Evolutionary conservation across 1,139 yeast genomes (phyloP), one percentile per base, ranked within the genome.

Genomic region (Nadsonia commutata): DNA sequence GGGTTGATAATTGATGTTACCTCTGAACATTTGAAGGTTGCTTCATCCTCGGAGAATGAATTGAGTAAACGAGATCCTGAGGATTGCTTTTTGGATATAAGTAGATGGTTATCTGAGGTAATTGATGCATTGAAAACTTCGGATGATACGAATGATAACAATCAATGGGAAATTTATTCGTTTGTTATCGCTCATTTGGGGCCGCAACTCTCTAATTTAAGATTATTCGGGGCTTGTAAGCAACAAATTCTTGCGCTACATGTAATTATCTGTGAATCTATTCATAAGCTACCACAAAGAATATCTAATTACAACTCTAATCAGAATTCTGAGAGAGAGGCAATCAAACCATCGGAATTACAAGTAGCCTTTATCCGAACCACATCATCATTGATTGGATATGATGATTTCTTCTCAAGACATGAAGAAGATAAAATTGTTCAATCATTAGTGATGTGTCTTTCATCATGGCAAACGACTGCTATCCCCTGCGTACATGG

Each of bases 381-480:
- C 2, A 62, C 83, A 46, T 77, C 90, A 0, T 70, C 85, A 1
- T 61, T 85, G 40, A 62, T 83, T 9, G 85, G 86, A 0, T 82
- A 81, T 52, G 80, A 76, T 48, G 67, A 67, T 20, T 43, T 56
- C 39, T 77, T 81, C 51, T 60, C 75, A 3, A 77, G 77, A 50
- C 61, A 64, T 17, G 90, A 81, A 41, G 78, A 80, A 48, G 94
- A 84, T 55, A 76, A 71, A 46, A 68, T 85, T 37, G 75, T 85
- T 7, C 71, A 71, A 49, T 70, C 88, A 0, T 67, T 83, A 37
- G 68, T 80, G 9, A 64, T 69, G 41, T 85, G 86, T 0, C 62
- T 84, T 44, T 72, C 76, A 2, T 77, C 86, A 2, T 80, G 90
- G 81, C 88, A 83, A 48, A 75, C 74, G 49, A 76, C 94, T 0